phyloP scores from a whole-genome alignment of 129 eudicot species.

The Lactuca sativa region DNA sequence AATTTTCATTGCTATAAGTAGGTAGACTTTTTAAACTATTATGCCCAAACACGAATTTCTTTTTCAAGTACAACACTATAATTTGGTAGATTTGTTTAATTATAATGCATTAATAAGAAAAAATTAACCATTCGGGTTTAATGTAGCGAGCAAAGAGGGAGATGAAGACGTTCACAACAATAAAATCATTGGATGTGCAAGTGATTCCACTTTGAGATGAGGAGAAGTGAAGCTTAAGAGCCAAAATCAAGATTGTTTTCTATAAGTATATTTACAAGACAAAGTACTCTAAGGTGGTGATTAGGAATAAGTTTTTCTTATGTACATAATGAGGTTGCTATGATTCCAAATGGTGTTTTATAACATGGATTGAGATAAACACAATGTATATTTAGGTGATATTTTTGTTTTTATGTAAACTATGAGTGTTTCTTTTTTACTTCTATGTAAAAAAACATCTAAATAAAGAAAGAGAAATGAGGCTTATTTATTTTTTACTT shows the following conservation, averaged over 20 bases:
- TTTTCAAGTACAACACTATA: too few species aligned
- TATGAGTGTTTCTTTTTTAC: background rate
- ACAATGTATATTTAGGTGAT: background rate
- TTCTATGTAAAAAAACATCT: background rate
- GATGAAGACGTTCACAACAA: slow-evolving; percentile 35
- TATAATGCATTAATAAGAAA: too few species aligned
- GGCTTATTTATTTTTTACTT: background rate
- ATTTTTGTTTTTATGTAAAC: background rate
- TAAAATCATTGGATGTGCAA: slow-evolving; percentile 42
- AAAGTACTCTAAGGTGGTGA: slow-evolving; percentile 5
- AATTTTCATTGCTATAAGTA: too few species aligned
- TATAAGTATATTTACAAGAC: background rate
- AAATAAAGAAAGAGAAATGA: background rate
- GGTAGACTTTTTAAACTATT: too few species aligned
- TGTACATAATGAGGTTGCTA: slow-evolving; percentile 30
- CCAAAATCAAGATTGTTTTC: slow-evolving; percentile 18
- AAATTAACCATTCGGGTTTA: background rate
- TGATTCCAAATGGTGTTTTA: slow-evolving; percentile 2
- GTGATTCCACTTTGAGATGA: slow-evolving; percentile 33
- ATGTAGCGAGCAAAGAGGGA: slow-evolving; percentile 44
- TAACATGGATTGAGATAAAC: slow-evolving; percentile 4
- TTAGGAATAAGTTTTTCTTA: slow-evolving; percentile 11
- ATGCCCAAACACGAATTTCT: background rate
- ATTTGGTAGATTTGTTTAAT: background rate
- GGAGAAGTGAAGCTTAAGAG: slow-evolving; percentile 10